These are phyloP conservation scores for Chloris gayana DNA, from an alignment of 176 grass and related monocot species.

Conservation along the genomic window DNA sequence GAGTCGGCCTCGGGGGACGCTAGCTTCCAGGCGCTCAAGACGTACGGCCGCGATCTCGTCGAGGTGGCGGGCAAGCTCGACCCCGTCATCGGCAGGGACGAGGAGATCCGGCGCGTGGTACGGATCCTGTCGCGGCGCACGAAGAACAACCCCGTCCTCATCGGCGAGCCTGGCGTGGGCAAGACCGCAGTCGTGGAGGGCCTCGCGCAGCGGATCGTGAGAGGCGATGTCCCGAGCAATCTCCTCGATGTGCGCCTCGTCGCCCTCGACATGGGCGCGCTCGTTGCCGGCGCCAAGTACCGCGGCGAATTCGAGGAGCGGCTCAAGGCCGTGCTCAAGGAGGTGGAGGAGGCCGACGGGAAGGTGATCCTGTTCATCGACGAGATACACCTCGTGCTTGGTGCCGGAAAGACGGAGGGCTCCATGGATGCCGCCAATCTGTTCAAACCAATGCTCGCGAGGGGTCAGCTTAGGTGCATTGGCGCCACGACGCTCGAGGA, in stretches of 20 bases:
- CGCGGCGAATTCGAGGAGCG: conserved; percentile 63
- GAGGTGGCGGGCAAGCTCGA: conserved; percentile 69
- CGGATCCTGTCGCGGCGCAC: conserved; percentile 48
- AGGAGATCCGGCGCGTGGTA: conserved; percentile 59
- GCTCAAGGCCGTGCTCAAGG: conserved; percentile 70
- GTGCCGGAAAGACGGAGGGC: conserved; percentile 15
- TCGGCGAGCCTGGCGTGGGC: conserved; percentile 73
- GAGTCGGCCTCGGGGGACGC: conserved; percentile 54
- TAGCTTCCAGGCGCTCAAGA: conserved; percentile 66
- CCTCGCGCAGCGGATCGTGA: conserved; percentile 64
- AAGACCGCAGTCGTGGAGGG: conserved; percentile 74
- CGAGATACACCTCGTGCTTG: conserved; percentile 70
- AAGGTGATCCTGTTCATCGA: conserved; percentile 80
- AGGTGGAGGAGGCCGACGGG: conserved; percentile 65
- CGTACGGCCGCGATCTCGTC: conserved; percentile 69
- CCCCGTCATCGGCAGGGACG: conserved; percentile 65
- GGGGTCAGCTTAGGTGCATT: conserved; percentile 15
- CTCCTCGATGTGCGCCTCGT: conserved; percentile 62
- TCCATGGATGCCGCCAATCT: conserved; percentile 19
- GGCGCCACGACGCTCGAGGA: conserved; percentile 24
- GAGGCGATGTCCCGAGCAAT: conserved; percentile 56
- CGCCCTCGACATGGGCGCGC: conserved; percentile 57
- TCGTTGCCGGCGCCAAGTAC: conserved; percentile 61
- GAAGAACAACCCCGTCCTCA: conserved; percentile 67
- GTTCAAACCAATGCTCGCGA: conserved; percentile 12